A percentile compares a stretch with the other conserved stretches of the same genome.
Conservation (phyloP, 192 early-diverging fungal species). For the Umbelopsis ramanniana region DNA sequence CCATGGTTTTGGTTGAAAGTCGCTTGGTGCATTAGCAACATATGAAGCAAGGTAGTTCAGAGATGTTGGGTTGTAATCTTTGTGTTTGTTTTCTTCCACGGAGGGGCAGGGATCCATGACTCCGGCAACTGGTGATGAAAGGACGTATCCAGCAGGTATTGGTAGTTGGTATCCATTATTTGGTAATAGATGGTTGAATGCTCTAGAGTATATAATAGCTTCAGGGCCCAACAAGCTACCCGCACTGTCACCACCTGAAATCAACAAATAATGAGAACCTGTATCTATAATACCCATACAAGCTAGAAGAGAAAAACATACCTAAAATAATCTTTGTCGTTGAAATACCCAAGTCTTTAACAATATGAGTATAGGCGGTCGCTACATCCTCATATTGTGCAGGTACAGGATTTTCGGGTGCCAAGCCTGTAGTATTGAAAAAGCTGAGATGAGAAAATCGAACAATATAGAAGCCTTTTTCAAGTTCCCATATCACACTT, state of each 20-base stretch:
- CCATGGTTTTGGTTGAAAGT: not conserved
- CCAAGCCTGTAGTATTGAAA: not conserved
- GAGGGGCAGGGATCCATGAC: not conserved
- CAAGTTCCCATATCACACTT: not conserved
- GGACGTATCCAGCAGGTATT: not conserved
- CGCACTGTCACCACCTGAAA: constrained; percentile 11
- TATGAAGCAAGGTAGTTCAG: not conserved
- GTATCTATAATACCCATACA: not conserved
- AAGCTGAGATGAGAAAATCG: not conserved
- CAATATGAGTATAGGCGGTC: not conserved
- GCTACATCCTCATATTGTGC: not conserved
- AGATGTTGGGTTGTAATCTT: not conserved
- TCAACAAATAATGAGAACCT: not conserved
- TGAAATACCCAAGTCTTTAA: not conserved
- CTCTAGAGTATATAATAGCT: not conserved
- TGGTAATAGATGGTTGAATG: not conserved
- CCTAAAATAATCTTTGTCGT: constrained; percentile 1
- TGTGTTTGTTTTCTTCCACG: not conserved
- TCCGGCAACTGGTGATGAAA: not conserved
- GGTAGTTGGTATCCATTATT: not conserved
- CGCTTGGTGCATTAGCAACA: not conserved
- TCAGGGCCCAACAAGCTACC: not conserved
- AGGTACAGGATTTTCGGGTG: not conserved
- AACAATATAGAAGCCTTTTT: not conserved
- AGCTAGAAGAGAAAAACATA: not conserved